phyloP scores from a whole-genome alignment of 306 rosid species.

The Inga oerstediana region DNA sequence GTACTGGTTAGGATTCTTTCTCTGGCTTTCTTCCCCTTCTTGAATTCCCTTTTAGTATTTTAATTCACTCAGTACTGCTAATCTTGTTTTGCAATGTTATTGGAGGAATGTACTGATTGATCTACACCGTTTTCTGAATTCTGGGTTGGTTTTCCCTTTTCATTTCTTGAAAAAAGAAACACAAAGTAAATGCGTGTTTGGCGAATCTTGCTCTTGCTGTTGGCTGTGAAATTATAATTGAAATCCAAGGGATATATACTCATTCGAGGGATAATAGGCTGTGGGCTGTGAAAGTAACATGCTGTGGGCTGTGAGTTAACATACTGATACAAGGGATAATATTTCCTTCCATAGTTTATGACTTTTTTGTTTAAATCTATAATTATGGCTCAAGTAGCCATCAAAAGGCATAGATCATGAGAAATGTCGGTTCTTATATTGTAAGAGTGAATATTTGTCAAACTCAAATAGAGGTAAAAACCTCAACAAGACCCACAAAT shows the following conservation, averaged over 20 bases:
- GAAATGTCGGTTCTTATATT: background rate
- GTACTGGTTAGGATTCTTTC: conserved; percentile 42
- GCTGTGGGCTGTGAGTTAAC: no score
- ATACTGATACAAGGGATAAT: no score
- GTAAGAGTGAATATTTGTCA: background rate
- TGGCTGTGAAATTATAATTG: no score
- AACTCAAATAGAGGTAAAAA: background rate
- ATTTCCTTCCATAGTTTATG: no score
- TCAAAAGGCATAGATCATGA: background rate
- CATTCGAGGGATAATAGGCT: no score
- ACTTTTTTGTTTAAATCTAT: no score
- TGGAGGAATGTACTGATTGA: conserved; percentile 22
- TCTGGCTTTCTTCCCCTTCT: background rate
- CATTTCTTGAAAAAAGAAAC: no score
- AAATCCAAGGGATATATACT: no score
- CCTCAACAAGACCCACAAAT: background rate
- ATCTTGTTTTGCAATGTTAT: background rate
- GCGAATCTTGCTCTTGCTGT: conserved; percentile 16
- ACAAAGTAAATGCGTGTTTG: conserved; percentile 11
- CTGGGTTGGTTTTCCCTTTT: conserved; percentile 1
- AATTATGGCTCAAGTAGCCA: background rate
- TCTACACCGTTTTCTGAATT: conserved; percentile 35
- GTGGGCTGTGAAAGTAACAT: no score
- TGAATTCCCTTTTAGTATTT: background rate
- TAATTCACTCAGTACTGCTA: background rate